Evolutionary conservation across 805 yeast genomes (phyloP).

Genomic region (Jamesozyma gamospora): DNA sequence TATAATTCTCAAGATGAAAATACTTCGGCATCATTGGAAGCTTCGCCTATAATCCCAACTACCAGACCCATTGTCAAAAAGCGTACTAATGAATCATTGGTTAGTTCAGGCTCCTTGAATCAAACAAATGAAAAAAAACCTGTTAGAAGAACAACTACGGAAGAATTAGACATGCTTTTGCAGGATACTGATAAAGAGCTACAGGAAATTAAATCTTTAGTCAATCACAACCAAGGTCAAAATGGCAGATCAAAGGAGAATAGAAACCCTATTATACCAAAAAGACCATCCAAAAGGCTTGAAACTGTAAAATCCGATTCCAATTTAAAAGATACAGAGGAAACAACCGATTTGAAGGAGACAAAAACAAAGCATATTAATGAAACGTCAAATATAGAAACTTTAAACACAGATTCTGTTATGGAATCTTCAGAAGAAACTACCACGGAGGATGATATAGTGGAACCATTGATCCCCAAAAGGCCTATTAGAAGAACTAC

Average conservation of each 20-base stretch:
- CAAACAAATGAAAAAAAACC: constrained; percentile 5
- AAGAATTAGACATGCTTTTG: constrained; percentile 5
- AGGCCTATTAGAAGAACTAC: constrained; percentile 4
- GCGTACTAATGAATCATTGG: constrained; percentile 1
- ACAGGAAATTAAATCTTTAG: constrained; percentile 8
- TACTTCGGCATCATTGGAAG: too few relatives aligned
- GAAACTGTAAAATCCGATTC: too few relatives aligned
- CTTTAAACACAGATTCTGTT: background rate
- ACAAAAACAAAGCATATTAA: background rate
- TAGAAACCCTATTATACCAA: constrained; percentile 1
- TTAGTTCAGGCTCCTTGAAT: background rate
- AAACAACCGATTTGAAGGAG: too few relatives aligned
- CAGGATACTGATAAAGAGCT: constrained; percentile 8
- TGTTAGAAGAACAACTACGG: constrained; percentile 8
- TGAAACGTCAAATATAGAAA: background rate
- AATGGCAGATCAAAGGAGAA: too few relatives aligned
- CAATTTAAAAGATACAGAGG: too few relatives aligned
- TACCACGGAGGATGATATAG: background rate
- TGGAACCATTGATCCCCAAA: constrained; percentile 4
- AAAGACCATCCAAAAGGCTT: background rate
- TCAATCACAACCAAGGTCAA: background rate
- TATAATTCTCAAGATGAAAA: too few relatives aligned
- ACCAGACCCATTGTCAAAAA: constrained; percentile 1
- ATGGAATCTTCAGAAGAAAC: background rate
- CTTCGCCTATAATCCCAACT: constrained; percentile 3